phyloP scores from a whole-genome alignment of 805 yeast genomes.

The Sugiyamaella smithiae region DNA sequence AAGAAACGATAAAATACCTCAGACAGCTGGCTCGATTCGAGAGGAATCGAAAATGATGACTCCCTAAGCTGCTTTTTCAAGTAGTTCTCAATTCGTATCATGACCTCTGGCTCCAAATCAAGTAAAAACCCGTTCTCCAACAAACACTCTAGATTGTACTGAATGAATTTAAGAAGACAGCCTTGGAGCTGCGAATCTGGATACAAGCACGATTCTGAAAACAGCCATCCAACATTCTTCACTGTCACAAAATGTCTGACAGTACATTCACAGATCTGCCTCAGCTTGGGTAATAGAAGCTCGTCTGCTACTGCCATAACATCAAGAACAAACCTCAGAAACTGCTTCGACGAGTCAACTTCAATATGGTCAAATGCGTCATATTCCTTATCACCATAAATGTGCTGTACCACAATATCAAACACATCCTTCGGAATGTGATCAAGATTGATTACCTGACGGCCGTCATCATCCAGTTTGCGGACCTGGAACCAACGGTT shows the following conservation, averaged over 20 bases:
- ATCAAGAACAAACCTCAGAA: constrained; percentile 54
- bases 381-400: constrained; percentile 50
- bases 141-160: constrained; percentile 59
- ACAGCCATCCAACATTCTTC: constrained; percentile 57
- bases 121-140: constrained; percentile 44
- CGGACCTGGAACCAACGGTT: constrained; percentile 47
- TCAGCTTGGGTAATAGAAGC: constrained; percentile 55
- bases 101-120: constrained; percentile 7
- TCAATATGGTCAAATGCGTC: constrained; percentile 33
- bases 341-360: constrained; percentile 34
- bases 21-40: background rate
- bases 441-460: constrained; percentile 37
- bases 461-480: constrained; percentile 8
- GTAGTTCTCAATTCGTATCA: constrained; percentile 15
- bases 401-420: constrained; percentile 47
- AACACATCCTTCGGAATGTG: constrained; percentile 46
- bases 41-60: background rate
- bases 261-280: constrained; percentile 56
- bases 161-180: constrained; percentile 66
- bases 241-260: constrained; percentile 40
- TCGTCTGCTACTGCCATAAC: constrained; percentile 62
- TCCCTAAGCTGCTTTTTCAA: constrained; percentile 10
- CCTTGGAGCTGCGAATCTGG: constrained; percentile 54
- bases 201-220: constrained; percentile 52
- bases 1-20: constrained; percentile 18